Evolutionary conservation across 148 eudicot genomes (phyloP), one percentile per base, ranked within the genome.

Genomic region (Amaranthus cruentus): DNA sequence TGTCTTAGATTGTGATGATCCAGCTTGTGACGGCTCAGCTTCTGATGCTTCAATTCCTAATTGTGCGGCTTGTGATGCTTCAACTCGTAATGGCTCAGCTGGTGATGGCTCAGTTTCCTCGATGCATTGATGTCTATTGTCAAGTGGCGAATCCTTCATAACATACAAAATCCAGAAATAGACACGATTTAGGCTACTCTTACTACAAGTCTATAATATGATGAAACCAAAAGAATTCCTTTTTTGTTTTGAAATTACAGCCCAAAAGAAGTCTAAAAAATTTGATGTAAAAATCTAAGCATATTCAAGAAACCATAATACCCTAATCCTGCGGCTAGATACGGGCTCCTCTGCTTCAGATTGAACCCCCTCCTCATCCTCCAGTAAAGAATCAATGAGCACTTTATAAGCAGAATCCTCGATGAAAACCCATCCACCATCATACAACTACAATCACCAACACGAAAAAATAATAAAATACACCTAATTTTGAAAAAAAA

Each of bases 381-480:
- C 83, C 46, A 81, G 38, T 2, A 81, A 60, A 48, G 5, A 68
- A 1, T 81, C 80, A 56, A 81, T 55, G 1, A 81, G 55, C 13
- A 76, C 2, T 8, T 53, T 81, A 47, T 81, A 81, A 48, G 74
- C 46, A 0, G 60, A 71, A 28, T 73, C 83, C 15, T 81, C 83
- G 69, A 81, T 81, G 57, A 77, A 73, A 47, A 49, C 12, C 83
- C 83, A 81, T 5, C 80, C 77, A 38, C 69, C 76, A 18, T 75
- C 80, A 69, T 81, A 81, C 42, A 62, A 66, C 83, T 81, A 68
- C 55, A 80, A 59, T 18, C 69, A 67, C 73, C 60, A 7, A 63
- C 52, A 49, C 71, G 57, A 11, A 71, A 70, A 47, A 50, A 21
- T 54, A 0, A 58, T 13, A n/a, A 51, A 54, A n/a, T 1, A 9